Evolutionary conservation across 495 filamentous ascomycete genomes (phyloP).

Genomic region (Thermochaetoides thermophila): DNA sequence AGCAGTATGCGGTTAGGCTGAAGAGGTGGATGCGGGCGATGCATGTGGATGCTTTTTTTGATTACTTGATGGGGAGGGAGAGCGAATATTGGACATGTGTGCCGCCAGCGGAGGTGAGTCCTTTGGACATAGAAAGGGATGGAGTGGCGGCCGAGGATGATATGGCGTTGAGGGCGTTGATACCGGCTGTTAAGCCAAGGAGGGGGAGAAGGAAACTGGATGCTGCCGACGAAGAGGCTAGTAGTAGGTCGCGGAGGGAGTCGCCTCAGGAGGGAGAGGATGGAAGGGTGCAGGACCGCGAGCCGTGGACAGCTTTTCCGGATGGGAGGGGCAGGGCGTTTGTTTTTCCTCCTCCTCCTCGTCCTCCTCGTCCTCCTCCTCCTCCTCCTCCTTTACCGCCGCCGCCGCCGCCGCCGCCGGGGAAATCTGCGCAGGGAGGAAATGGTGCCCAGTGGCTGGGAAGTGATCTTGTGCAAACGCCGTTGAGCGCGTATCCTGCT

Average conservation of each 20-base stretch:
- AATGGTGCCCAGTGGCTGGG: too few species aligned
- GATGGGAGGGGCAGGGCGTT: conserved; percentile 27
- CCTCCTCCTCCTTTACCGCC: too few species aligned
- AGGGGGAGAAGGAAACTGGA: conserved; percentile 72
- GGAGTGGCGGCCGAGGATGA: conserved; percentile 86
- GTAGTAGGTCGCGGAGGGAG: conserved; percentile 39
- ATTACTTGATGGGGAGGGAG: conserved; percentile 66
- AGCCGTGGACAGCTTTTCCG: conserved; percentile 35
- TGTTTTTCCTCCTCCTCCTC: conserved; percentile 19
- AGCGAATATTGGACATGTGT: conserved; percentile 78
- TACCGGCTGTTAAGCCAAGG: conserved; percentile 83
- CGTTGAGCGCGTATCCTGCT: conserved; percentile 23
- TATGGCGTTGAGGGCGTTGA: conserved; percentile 72
- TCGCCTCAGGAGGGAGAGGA: too few species aligned
- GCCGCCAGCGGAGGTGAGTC: conserved; percentile 48
- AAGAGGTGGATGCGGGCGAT: conserved; percentile 99
- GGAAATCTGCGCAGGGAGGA: too few species aligned
- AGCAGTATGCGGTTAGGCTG: conserved; percentile 88
- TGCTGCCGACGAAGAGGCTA: conserved; percentile 64
- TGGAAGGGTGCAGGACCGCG: too few species aligned
- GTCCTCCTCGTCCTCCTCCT: conserved; percentile 13
- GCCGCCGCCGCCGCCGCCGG: too few species aligned
- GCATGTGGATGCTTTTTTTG: conserved; percentile 95
- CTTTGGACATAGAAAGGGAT: conserved; percentile 52
- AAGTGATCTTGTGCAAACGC: conserved; percentile 33